Evolutionary conservation across 495 filamentous ascomycete species (phyloP), one percentile per base, ranked within the genome.

Genomic region (Hyaloscypha hepaticicola): DNA sequence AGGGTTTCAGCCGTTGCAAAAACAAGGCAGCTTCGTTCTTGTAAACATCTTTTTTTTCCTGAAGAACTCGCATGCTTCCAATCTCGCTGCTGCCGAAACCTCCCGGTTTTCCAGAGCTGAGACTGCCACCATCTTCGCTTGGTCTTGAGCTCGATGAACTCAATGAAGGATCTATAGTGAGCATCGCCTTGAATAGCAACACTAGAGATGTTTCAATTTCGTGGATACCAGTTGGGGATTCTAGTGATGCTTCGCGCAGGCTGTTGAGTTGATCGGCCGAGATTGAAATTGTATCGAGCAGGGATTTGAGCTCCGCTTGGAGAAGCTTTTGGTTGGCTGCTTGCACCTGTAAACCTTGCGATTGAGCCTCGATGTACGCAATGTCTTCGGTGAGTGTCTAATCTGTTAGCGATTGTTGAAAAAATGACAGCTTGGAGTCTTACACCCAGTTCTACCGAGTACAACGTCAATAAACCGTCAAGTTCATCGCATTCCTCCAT

Each of bases 251-350:
- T 51, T 87, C 83, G 60, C 84, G 86, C 48, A 98, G 80, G 9
- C 90, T 82, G 24, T 85, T 83, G 24, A 98, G 80, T 64, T 96
- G 87, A 22, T 83, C 75, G 5, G 85, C 77, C 22, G 90, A 90
- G 29, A 98, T 96, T 19, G 91, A 93, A 50, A 96, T 91, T 0
- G 90, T 97, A 56, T 90, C 86, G 50, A 99, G 79, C 21, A 99
- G 78, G 6, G 82, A 84, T 64, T 93, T 85, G 4, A 99, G 80
- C 74, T 99, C 95, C 52, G 85, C 90, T 72, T 93, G 91, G 27
- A 99, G 83, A 33, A 96, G 84, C 76, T 96, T 96, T 76, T 99
- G 96, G 71, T 99, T 99, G 24, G 96, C 93, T 22, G 94, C 92
- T 74, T 97, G 94, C 22, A 99, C 93, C 71, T 98, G 96, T 25